phyloP scores from a whole-genome alignment of 2,329 filamentous ascomycete species.

The Calonectria henricotiae region DNA sequence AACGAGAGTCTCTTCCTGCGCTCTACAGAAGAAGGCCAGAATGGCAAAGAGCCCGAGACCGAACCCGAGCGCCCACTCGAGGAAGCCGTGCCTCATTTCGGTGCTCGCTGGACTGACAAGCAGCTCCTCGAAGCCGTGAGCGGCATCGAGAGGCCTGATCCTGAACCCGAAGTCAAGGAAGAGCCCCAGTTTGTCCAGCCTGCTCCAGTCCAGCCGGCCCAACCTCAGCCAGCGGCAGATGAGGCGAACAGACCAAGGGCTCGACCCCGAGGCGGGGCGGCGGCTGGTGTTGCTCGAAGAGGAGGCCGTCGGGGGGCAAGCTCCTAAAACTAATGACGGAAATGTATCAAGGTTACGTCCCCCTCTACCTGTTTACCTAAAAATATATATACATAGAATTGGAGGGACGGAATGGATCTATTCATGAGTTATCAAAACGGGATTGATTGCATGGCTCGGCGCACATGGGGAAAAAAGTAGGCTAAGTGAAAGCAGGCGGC shows the following conservation, averaged over 20 bases:
- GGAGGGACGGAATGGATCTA: background rate
- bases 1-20: conserved; percentile 76
- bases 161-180: conserved; percentile 49
- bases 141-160: conserved; percentile 60
- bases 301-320: conserved; percentile 52
- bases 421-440: conserved; percentile 28
- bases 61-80: conserved; percentile 52
- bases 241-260: conserved; percentile 53
- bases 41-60: conserved; percentile 42
- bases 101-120: conserved; percentile 63
- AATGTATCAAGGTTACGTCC: conserved; percentile 26
- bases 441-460: conserved; percentile 47
- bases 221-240: conserved; percentile 42
- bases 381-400: background rate
- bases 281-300: conserved; percentile 49
- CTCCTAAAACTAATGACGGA: conserved; percentile 41
- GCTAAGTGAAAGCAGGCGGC: conserved; percentile 17
- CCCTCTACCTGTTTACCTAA: conserved; percentile 18
- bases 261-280: conserved; percentile 50
- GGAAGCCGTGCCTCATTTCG: conserved; percentile 60
- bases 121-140: conserved; percentile 66
- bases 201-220: conserved; percentile 42
- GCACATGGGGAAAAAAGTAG: conserved; percentile 38
- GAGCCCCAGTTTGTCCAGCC: conserved; percentile 50
- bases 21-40: conserved; percentile 40